Base-by-base conservation (phyloP, 768 basidiomycete genomes). In the Asterophora parasitica region DNA sequence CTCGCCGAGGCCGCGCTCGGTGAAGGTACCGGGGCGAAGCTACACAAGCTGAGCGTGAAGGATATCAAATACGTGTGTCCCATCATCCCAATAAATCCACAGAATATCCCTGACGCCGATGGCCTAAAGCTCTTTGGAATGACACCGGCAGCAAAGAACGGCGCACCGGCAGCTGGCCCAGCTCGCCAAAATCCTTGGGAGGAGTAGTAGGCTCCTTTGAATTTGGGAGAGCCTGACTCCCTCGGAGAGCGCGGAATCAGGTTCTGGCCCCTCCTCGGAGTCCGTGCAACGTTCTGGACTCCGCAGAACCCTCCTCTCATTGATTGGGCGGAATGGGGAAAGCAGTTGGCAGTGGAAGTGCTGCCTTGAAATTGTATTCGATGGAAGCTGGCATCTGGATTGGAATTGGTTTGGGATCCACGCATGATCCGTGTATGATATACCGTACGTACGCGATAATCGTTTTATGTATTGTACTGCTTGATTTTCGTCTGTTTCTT, bases 1-100 rank as follows among this genome's bases (percentile, higher is more conserved):
- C 73, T 85, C 20, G 76, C 84, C 1, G 82, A 84, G 45, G 83
- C 83, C 3, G 83, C 83, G 1, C 72, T 88, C 4, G 85, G 85
- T 10, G 85, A 88, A 65, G 84, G 85, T 0, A 65, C 67, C 1
- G 82, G 80, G 8, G 69, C 66, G 4, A 83, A 80, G 57, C 66
- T 84, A 10, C 75, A 82, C 50, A 83, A 80, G 56, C 65, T 86
- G 43, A 83, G 81, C 51, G 80, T 85, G n/a, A 79, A 74, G 56
- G 81, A 86, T 60, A 77, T 86, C 50, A 80, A 77, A 68, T 73
- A 73, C 44, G 83, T 83, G 51, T 37, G 78, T 17, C 12, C 17
- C 43, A n/a, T 3, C 34, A 32, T 7, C 16, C 2, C 23, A 6
- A 3, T 47, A 6, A 20, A 30, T 20, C n/a, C 17, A 15, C 13